Base-by-base conservation (phyloP, 306 rosid species). In the Mucuna pruriens region DNA sequence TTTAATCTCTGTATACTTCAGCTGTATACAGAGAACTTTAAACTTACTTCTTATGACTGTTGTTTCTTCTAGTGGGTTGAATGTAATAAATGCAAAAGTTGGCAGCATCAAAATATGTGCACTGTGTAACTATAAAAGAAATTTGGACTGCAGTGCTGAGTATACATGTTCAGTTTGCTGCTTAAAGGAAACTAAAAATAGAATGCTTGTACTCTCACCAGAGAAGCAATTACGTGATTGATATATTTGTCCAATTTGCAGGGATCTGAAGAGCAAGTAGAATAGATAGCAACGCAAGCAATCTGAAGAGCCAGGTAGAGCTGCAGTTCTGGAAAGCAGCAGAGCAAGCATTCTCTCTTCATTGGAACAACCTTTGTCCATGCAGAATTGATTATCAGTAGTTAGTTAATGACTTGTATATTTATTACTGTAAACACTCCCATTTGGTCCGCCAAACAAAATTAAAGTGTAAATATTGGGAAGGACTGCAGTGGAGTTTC, bases 91-190 rank as follows among this genome's bases (percentile, higher is more conserved):
- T 92, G 95, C 65, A 79, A 86, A 42, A 71, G 67, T 16, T 89
- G 95, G 97, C 90, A 87, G 39, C 97, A 92, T 89, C 92, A 88
- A 57, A n/a, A 70, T 89, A 74, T 92, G 97, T 78, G 92, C 89
- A 11, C 93, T 92, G 55, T 92, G 77, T 42, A 84, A 89, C 52
- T 49, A 20, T 20, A 76, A 83, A 51, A 86, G 51, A 63, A 86
- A 88, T 88, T 69, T 39, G 73, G 88, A 78, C 60, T 44, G 63
- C 65, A 63, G 66, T 19, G 86, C 60, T 13, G 86, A 79, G 58
- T 90, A 88, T 76, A 80, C 25, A 36, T 90, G 97, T 78, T 90
- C 89, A 51, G 23, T 12, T 44, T 90, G 95, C 82, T 84, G 62
- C 73, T 25, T 88, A 42, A 57, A 84, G 34, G 92, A 86, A 63